Percentiles rank a stretch among this genome's conserved stretches.
Evolutionary conservation across 495 filamentous ascomycete species (phyloP).

Genomic region (Xylaria cubensis): DNA sequence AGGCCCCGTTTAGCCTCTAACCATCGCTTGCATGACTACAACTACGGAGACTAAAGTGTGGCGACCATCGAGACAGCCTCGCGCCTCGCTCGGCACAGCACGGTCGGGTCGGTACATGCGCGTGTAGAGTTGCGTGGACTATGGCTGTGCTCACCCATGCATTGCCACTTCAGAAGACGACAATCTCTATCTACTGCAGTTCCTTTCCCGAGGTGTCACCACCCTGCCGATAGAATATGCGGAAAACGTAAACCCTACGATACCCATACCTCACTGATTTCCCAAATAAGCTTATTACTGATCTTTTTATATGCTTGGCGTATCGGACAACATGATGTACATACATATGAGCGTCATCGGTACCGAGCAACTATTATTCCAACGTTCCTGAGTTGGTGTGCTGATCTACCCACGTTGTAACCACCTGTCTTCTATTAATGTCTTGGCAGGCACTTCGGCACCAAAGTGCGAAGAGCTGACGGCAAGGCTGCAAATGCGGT

Average conservation of each 20-base stretch:
- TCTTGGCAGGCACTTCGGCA: slow-evolving; percentile 12
- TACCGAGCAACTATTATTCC: not conserved
- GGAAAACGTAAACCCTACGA: not conserved
- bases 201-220: not conserved
- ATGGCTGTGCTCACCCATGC: slow-evolving; percentile 11
- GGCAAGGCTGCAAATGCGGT: slow-evolving; percentile 14
- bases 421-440: not conserved
- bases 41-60: slow-evolving; percentile 10
- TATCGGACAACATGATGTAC: not conserved
- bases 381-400: not conserved
- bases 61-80: slow-evolving; percentile 12
- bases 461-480: slow-evolving; percentile 13
- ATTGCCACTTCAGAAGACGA: not conserved
- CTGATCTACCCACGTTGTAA: not conserved
- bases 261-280: not conserved
- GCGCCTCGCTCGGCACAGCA: slow-evolving; percentile 17
- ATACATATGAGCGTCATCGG: not conserved
- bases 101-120: not conserved
- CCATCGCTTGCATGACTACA: slow-evolving; percentile 3
- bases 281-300: not conserved
- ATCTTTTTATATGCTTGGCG: not conserved
- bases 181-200: not conserved
- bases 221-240: not conserved
- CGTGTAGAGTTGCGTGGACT: not conserved
- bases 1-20: slow-evolving; percentile 2